Base-by-base conservation (phyloP, 148 eudicot species). In the Mesembryanthemum crystallinum region DNA sequence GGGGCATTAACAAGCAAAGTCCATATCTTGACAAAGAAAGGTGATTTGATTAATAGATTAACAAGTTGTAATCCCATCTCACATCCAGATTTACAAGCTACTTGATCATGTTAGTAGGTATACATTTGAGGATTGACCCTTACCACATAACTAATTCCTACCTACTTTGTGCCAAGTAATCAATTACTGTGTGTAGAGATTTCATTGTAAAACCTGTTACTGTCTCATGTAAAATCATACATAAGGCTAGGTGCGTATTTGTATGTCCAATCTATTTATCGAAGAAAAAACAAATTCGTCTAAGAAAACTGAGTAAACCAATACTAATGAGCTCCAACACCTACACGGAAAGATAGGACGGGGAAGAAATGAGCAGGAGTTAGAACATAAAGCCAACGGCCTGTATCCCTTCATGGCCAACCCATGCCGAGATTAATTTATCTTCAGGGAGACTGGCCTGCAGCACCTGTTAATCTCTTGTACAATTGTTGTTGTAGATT, bases 11-110 rank as follows among this genome's bases (percentile, higher is more conserved):
- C 57, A 52, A 47, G 21, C 24, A 39, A 72, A 65, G 75, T 57
- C 65, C 52, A 39, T 72, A 58, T 55, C 33, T 72, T 72, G 66
- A 72, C 33, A 58, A 72, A 72, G 75, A 58, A 58, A 72, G 65
- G 64, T 45, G 20, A 72, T 27, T n/a, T 57, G 7, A 57, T 33
- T 23, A 23, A 35, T 24, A 43, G n/a, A 68, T 27, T 13, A 68
- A 51, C 0, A 51, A 20, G 21, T 20, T 51, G 29, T 3, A 35
- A 52, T 52, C 57, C 57, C 57, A 32, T 70, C 15, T 8, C 43
- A 15, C 27, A 70, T 72, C 39, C 74, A 51, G 37, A 69, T 27
- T 47, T 69, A 33, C 49, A 57, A 58, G 52, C 75, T 37, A 59
- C 32, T 35, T 58, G 39, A 72, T 57, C 24, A 71, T 29, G 20